Evolutionary conservation across 2,329 filamentous ascomycete genomes (phyloP), one percentile per base, ranked within the genome.

Genomic region (Sarocladium strictum): DNA sequence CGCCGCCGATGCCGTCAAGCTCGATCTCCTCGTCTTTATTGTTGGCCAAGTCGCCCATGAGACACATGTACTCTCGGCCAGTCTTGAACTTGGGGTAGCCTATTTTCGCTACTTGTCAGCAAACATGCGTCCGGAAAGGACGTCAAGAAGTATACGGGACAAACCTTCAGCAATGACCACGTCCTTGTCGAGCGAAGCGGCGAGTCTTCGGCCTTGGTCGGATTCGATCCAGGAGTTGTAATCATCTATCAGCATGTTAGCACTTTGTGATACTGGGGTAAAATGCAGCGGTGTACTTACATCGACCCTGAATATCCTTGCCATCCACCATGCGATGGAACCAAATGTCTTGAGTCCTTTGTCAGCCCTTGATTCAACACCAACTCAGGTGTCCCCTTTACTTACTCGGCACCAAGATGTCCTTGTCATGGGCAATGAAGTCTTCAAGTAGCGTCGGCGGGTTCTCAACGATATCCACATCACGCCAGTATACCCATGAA

Each of bases 221-320:
- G 93, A 93, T 74, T 99, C 94, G 63, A 96, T 83, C 94, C 94
- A 99, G 1, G 94, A 97, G 73, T 99, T 99, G 76, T 99, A 99
- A 69, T 99, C 94, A 67, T 97, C 90, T 94, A 58, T 60, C 40
- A 23, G 3, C 3, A 53, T 56, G 54, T 63, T 23, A 64, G 60
- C 23, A 3, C 3, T 17, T 7, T 5, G 43, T n/a, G 35, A 27
- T 11, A 5, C n/a, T 6, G 24, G 23, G 12, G 17, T 23, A 7
- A 29, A 11, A 24, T 3, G 14, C 5, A 24, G 9, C 19, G 17
- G 23, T 27, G 27, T 53, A 77, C 87, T 75, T 77, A 94, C 90
- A 99, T 80, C 90, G 85, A 59, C 94, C 94, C 74, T 99, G 94
- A 62, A 97, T 93, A 67, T 99, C 93, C 53, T 79, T 78, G 24